Base-by-base conservation (phyloP, 495 filamentous ascomycete species). In the Tuber aestivum region DNA sequence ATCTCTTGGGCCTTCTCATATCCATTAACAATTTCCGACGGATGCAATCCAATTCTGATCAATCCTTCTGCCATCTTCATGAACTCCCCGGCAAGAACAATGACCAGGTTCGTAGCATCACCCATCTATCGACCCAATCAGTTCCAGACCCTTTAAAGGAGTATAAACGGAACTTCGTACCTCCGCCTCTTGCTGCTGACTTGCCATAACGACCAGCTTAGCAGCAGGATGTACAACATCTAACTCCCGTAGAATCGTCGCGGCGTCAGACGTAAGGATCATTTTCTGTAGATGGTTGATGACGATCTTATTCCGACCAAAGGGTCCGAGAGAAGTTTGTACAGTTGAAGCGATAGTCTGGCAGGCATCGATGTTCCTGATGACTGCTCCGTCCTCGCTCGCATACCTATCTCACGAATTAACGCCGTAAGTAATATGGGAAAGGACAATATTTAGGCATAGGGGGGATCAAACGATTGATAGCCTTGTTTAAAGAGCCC, bases 271-370 rank as follows among this genome's bases (percentile, higher is more conserved):
- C 75, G 96, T 99, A 75, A 99, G 88, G 77, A 97, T 95, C 95
- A 98, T 97, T 88, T 99, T 99, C 86, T 97, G 94, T 75, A 99
- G 88, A 87, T 99, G 96, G 86, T 98, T 99, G 88, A 99, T 97
- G 87, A 99, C 93, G 85, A 99, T 97, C 87, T 99, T 99, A 88
- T 98, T 99, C 85, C 96, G 93, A 83, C 96, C 96, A 84, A 95
- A 97, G 72, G 96, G 96, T 71, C 96, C 95, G 50, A 99, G 88
- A 70, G 95, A 98, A 71, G 96, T 97, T 87, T 96, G 93, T 42
- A 99, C 96, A 70, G 96, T 99, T 78, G 91, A 90, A 21, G 96
- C 90, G 85, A 99, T 98, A 69, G 96, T 93, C 81, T 93, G 90
- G 87, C 95, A 98, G 84, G 96, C 96, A 85, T 99, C 96, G 85